Evolutionary conservation across 768 basidiomycete species (phyloP).

Genomic region (Gymnopilus dilepis): DNA sequence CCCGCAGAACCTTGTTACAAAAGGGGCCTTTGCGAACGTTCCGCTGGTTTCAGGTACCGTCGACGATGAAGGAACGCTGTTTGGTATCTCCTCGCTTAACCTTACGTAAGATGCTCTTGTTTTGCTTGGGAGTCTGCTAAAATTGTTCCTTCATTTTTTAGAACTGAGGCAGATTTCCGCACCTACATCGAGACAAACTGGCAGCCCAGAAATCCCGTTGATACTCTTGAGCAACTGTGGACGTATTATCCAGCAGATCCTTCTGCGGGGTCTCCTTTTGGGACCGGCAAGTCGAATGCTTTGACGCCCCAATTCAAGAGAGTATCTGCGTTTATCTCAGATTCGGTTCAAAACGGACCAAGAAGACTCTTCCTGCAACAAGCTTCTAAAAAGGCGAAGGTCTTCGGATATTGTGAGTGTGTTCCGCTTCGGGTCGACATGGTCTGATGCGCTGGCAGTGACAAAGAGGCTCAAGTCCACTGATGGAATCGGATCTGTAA

Average conservation of each 20-base stretch:
- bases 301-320: constrained; percentile 56
- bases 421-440: constrained; percentile 11
- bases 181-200: constrained; percentile 24
- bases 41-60: constrained; percentile 54
- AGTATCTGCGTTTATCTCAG: constrained; percentile 54
- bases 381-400: constrained; percentile 42
- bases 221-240: constrained; percentile 19
- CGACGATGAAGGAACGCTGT: constrained; percentile 61
- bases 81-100: constrained; percentile 48
- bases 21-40: constrained; percentile 50
- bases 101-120: constrained; percentile 41
- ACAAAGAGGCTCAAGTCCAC: constrained; percentile 45
- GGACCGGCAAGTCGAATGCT: constrained; percentile 45
- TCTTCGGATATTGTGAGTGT: constrained; percentile 47
- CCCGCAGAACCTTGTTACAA: constrained; percentile 45
- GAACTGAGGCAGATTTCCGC: constrained; percentile 29
- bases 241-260: constrained; percentile 37
- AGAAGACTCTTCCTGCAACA: constrained; percentile 52
- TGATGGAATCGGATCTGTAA: constrained; percentile 48
- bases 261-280: constrained; percentile 52
- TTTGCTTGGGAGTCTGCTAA: background rate
- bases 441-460: constrained; percentile 31
- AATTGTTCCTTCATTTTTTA: background rate
- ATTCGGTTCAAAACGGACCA: constrained; percentile 55
- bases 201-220: constrained; percentile 23